These are phyloP conservation scores for Sclerotinia borealis DNA, from an alignment of 2,329 filamentous ascomycete genomes.

Conservation along the genomic window DNA sequence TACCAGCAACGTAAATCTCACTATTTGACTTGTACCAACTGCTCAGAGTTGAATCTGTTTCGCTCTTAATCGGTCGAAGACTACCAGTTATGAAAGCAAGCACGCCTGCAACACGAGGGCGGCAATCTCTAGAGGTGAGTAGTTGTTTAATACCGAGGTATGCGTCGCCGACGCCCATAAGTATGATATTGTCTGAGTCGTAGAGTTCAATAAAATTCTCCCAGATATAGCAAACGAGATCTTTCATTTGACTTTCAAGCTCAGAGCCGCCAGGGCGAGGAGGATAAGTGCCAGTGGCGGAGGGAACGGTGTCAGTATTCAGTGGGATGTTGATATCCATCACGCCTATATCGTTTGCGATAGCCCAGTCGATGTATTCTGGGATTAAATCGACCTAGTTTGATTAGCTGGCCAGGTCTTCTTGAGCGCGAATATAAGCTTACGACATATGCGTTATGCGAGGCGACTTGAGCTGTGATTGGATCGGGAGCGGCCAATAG, in stretches of 20 bases:
- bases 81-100: conserved; percentile 77
- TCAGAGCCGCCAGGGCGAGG: conserved; percentile 43
- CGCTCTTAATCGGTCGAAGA: conserved; percentile 72
- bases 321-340: conserved; percentile 84
- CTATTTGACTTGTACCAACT: conserved; percentile 83
- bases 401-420: background rate
- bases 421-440: conserved; percentile 48
- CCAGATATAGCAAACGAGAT: conserved; percentile 84
- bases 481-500: conserved; percentile 61
- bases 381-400: conserved; percentile 60
- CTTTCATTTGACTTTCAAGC: conserved; percentile 51
- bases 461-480: conserved; percentile 66
- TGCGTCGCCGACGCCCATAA: conserved; percentile 86
- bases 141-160: conserved; percentile 79
- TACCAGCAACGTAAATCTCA: conserved; percentile 66
- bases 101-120: conserved; percentile 61
- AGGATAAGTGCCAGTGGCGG: background rate
- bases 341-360: conserved; percentile 69
- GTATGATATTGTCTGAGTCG: conserved; percentile 62
- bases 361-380: conserved; percentile 79
- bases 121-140: conserved; percentile 68
- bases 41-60: conserved; percentile 65
- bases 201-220: conserved; percentile 90
- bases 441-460: conserved; percentile 80
- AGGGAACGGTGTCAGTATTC: conserved; percentile 12